Base-by-base conservation (phyloP, 352 stramenopile species). In the Phytopythium vexans region DNA sequence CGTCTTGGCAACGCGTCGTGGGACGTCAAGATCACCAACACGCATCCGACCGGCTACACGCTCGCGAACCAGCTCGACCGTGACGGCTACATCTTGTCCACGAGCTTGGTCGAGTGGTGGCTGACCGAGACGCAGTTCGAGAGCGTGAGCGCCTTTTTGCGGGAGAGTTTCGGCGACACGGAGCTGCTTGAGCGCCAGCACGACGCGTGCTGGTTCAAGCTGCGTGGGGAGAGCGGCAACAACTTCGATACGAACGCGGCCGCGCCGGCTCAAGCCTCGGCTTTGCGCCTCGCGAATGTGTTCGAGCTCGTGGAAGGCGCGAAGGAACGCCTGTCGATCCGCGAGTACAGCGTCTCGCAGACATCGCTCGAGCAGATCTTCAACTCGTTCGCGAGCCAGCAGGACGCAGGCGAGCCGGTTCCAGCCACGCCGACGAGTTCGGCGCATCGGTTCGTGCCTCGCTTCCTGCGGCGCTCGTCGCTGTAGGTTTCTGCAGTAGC, bases 311-410 rank as follows among this genome's bases (percentile, higher is more conserved):
- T 97, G n/a, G 86, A 97, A 58, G 56, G 56, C 27, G 52, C 52
- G 15, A 74, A 80, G 47, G 46, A 38, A 27, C 21, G 21, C 21
- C 21, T 27, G 21, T 27, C 21, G 21, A 27, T 96, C 21, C 65
- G 76, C 38, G 86, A 96, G 51, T 97, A 97, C 62, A 77, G 74
- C 7, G 77, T 97, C 11, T 93, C 70, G 8, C 84, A 97, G 62
- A 97, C 88, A 35, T 91, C 87, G 14, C 69, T 97, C 14, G 88
- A 97, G 74, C 89, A 97, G 60, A 94, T 97, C 44, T 97, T 97
- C 72, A 96, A 97, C 61, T 70, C 68, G 32, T 97, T 96, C 50
- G 87, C 89, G 10, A 71, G 72, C 21, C 68, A 95, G 62, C 86
- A 96, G 56, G 70, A 57, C 37, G 72, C 86, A 43, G 77, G 86